phyloP scores from a whole-genome alignment of 2,329 filamentous ascomycete genomes.

The Fonsecaea erecta region DNA sequence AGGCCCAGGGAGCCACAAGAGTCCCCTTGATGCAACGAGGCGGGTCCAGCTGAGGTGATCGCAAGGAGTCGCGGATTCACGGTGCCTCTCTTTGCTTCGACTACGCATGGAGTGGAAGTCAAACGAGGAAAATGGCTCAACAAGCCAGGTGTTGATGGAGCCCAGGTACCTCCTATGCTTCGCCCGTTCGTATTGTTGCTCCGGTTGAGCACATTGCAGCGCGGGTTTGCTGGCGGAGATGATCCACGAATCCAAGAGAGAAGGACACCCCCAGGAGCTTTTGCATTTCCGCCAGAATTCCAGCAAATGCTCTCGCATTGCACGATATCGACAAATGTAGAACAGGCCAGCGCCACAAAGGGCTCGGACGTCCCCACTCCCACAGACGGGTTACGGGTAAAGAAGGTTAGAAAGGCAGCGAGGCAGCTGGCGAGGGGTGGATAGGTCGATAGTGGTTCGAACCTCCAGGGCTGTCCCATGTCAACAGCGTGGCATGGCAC shows the following conservation, averaged over 20 bases:
- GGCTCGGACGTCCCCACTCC: constrained; percentile 10
- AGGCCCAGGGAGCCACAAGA: neutral
- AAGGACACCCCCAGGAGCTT: constrained; percentile 7
- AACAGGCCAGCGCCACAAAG: constrained; percentile 10
- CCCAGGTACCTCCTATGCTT: constrained; percentile 10
- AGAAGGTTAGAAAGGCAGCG: neutral
- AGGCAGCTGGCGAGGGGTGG: constrained; percentile 1
- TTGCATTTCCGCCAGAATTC: neutral
- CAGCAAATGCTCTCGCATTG: constrained; percentile 3
- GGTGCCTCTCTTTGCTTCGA: constrained; percentile 17
- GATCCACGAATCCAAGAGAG: constrained; percentile 17
- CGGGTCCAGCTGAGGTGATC: constrained; percentile 23
- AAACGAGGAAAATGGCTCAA: constrained; percentile 22
- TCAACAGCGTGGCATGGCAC: constrained; percentile 11
- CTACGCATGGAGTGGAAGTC: neutral
- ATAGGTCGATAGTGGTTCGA: constrained; percentile 5
- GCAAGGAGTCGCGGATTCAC: constrained; percentile 18
- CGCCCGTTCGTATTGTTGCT: constrained; percentile 12
- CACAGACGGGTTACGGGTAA: constrained; percentile 10
- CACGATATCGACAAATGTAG: constrained; percentile 16
- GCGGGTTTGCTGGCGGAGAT: constrained; percentile 23
- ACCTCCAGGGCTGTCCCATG: constrained; percentile 6
- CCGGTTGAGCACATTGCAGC: constrained; percentile 13
- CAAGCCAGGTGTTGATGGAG: constrained; percentile 3
- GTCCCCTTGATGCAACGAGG: neutral